Percentiles rank a stretch among this genome's conserved stretches.
These are phyloP conservation scores for Mixia osmundae DNA, from an alignment of 1,284 basidiomycete species.

Conservation along the genomic window DNA sequence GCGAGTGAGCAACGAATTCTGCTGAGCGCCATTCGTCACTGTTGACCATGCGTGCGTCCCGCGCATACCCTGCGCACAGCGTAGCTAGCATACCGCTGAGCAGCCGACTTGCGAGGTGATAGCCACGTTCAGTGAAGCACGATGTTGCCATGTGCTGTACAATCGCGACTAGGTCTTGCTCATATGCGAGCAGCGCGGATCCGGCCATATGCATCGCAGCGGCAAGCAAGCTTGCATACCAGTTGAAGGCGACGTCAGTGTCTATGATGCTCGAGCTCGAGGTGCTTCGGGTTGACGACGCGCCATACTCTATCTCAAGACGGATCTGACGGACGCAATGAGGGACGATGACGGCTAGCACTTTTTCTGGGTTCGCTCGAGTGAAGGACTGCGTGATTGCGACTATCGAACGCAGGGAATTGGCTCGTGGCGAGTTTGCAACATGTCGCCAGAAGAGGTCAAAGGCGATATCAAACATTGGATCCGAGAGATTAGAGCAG, in stretches of 20 bases:
- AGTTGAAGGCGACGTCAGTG: slow-evolving; percentile 79
- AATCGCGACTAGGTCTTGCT: slow-evolving; percentile 40
- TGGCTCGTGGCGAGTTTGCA: slow-evolving; percentile 36
- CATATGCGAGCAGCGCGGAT: slow-evolving; percentile 26
- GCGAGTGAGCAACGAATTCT: background rate
- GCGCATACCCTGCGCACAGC: background rate
- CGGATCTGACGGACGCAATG: slow-evolving; percentile 58
- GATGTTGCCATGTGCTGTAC: slow-evolving; percentile 46
- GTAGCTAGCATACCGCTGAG: background rate
- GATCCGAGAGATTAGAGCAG: slow-evolving; percentile 66
- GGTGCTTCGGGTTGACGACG: slow-evolving; percentile 74
- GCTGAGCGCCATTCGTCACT: slow-evolving; percentile 18
- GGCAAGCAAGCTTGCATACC: slow-evolving; percentile 60
- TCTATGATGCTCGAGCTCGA: slow-evolving; percentile 58
- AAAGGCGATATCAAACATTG: slow-evolving; percentile 63
- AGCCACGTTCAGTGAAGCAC: slow-evolving; percentile 75
- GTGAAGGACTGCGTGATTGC: slow-evolving; percentile 71
- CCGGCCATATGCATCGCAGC: slow-evolving; percentile 55
- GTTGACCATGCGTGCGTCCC: background rate
- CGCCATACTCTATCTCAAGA: slow-evolving; percentile 68
- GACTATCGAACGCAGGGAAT: slow-evolving; percentile 70
- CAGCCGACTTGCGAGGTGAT: slow-evolving; percentile 27
- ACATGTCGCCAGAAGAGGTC: slow-evolving; percentile 69
- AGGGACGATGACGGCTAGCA: slow-evolving; percentile 40
- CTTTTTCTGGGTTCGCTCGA: slow-evolving; percentile 49